phyloP scores from a whole-genome alignment of 2,329 filamentous ascomycete genomes.

The Periconia digitata region DNA sequence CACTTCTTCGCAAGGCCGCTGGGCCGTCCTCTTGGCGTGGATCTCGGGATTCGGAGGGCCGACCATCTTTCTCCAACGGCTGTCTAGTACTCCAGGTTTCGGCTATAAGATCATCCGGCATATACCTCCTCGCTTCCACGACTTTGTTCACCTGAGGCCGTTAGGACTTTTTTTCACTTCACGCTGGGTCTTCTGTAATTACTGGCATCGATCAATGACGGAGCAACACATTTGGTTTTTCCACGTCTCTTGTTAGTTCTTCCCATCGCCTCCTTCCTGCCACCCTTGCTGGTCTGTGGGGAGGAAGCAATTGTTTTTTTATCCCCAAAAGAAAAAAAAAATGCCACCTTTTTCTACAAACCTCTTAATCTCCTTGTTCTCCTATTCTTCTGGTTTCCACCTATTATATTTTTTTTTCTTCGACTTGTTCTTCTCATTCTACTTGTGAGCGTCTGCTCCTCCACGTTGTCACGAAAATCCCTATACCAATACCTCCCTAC shows the following conservation, averaged over 20 bases:
- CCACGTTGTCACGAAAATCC: no score
- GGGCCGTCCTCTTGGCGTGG: constrained; percentile 8
- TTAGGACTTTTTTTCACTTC: constrained; percentile 24
- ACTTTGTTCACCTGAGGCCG: constrained; percentile 27
- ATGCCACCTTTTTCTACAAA: no score
- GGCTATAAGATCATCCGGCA: background rate
- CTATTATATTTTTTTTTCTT: no score
- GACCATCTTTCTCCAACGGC: background rate
- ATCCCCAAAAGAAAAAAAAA: no score
- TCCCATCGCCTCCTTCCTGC: no score
- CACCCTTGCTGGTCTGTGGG: no score
- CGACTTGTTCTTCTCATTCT: no score
- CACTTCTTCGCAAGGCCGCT: constrained; percentile 14
- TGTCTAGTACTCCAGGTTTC: background rate
- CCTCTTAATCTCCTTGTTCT: no score
- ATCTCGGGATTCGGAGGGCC: background rate
- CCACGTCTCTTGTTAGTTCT: constrained; percentile 22
- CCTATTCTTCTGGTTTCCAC: no score
- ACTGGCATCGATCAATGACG: constrained; percentile 40
- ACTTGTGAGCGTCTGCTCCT: no score
- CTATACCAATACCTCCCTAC: no score
- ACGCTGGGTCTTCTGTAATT: constrained; percentile 36
- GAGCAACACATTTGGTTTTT: constrained; percentile 25
- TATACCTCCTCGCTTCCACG: constrained; percentile 25
- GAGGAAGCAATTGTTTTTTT: no score